Base-by-base conservation (phyloP, 768 basidiomycete genomes). In the Boletus rufocinnamomeus region DNA sequence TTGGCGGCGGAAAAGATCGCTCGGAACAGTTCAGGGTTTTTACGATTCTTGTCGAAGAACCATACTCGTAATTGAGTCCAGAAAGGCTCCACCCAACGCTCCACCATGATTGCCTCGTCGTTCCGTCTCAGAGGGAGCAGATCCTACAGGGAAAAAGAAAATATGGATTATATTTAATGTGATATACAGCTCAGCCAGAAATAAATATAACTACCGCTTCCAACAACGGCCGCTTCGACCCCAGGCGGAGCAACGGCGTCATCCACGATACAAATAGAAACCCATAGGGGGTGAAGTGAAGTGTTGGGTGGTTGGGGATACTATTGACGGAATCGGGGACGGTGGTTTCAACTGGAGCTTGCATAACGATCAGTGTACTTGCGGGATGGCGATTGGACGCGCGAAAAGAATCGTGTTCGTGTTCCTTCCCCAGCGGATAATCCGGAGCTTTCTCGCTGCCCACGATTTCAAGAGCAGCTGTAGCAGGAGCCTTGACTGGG, bases 181-280 rank as follows among this genome's bases (percentile, higher is more conserved):
- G 56, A 59, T 55, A 34, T 69, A 67, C 61, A 62, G 5, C 6
- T 67, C 32, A 69, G 16, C 68, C 63, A 61, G 61, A 67, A 59
- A 41, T 21, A 32, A 63, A 69, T 58, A 69, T 67, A 69, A 65
- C 66, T 65, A 69, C 68, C 68, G 68, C 65, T 69, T 69, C 66
- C 63, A 69, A 55, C 59, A 69, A 59, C n/a, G 68, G 68, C 34
- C 68, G 61, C 60, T 67, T 69, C 32, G 66, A 54, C 51, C 68
- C 68, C 58, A 69, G 54, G n/a, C 40, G 50, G 51, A 69, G 61
- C 52, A 69, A 55, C 9, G 68, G 68, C 17, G 68, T 67, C 60
- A 69, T 63, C 68, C 68, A 69, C 9, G 68, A 59, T 27, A 69
- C n/a, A 45, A 59, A 65, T 28, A 69, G n/a, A 50, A 69, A 69